Base-by-base conservation (phyloP, 345 rosid genomes). In the Durio zibethinus region DNA sequence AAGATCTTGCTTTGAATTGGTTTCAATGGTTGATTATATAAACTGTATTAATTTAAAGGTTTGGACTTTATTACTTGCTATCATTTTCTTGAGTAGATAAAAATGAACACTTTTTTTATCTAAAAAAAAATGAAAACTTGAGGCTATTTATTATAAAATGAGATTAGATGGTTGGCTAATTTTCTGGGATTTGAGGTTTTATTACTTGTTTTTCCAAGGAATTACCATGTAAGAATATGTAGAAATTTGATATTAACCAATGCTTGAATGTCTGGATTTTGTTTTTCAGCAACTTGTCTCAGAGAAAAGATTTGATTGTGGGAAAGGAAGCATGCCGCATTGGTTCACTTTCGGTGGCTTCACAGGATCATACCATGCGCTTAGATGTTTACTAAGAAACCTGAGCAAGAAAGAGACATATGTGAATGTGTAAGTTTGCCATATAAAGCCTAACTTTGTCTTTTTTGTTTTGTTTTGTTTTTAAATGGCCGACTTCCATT, bases 281-380 rank as follows among this genome's bases (percentile, higher is more conserved):
- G 75, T 54, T 76, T 21, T 82, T 77, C 93, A 97, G 99, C 98
- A 92, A 97, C 92, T 97, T 76, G 99, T 97, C 2, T 97, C 99
- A 1, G 99, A 94, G 92, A 92, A 87, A 76, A n/a, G 98, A 97
- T 89, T 85, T 94, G 84, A 97, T 97, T n/a, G 99, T 97, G 35
- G 88, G 98, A 82, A 97, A 97, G 83, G 99, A 97, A 85, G 98
- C 99, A 35, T 94, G 99, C 77, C 94, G 98, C 33, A 81, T 94
- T 69, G 99, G 99, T 74, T 79, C 94, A 66, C 88, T 97, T 93
- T 97, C 82, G 97, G 98, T 74, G 97, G 99, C 74, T 97, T 97
- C 79, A 91, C 99, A 0, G 97, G 98, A 69, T 92, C 97, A 5
- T 97, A 92, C 84, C 99, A 97, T 52, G 98, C 93, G 0, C 89